phyloP scores from a whole-genome alignment of 1,284 basidiomycete species.

The Ceratobasidium papillatum region DNA sequence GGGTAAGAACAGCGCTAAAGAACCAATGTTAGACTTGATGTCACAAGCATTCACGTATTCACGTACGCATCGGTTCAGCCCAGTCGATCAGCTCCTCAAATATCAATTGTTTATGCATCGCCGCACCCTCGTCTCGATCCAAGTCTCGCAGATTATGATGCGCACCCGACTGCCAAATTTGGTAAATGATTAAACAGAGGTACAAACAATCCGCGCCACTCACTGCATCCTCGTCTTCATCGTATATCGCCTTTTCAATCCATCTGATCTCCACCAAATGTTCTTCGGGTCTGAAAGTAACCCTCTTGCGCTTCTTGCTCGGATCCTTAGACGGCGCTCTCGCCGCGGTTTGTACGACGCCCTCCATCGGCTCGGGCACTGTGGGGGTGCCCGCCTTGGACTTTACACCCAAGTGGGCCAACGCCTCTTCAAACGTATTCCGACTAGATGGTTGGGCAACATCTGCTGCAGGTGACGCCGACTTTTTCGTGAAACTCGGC shows the following conservation, averaged over 20 bases:
- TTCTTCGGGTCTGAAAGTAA: constrained; percentile 77
- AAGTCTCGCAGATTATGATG: constrained; percentile 76
- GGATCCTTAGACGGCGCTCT: constrained; percentile 52
- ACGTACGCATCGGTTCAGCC: constrained; percentile 76
- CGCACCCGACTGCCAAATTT: constrained; percentile 46
- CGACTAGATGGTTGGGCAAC: constrained; percentile 76
- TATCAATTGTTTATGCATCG: constrained; percentile 72
- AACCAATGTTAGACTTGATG: constrained; percentile 31
- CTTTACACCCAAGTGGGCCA: constrained; percentile 72
- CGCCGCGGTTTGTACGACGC: constrained; percentile 51
- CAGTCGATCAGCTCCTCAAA: constrained; percentile 86
- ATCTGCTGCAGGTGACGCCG: constrained; percentile 50
- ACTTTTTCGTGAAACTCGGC: constrained; percentile 78
- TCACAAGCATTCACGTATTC: constrained; percentile 27
- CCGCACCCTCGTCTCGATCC: constrained; percentile 83
- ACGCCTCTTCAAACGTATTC: constrained; percentile 80
- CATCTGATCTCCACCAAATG: constrained; percentile 73
- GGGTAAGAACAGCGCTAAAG: constrained; percentile 68
- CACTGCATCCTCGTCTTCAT: constrained; percentile 83
- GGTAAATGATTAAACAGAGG: constrained; percentile 15
- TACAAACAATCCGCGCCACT: constrained; percentile 50
- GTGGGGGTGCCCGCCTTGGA: constrained; percentile 60
- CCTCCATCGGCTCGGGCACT: constrained; percentile 32
- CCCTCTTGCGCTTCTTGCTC: constrained; percentile 65
- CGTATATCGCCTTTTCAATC: constrained; percentile 84